Base-by-base conservation (phyloP, 2,329 filamentous ascomycete species). In the Colletotrichum sp. region DNA sequence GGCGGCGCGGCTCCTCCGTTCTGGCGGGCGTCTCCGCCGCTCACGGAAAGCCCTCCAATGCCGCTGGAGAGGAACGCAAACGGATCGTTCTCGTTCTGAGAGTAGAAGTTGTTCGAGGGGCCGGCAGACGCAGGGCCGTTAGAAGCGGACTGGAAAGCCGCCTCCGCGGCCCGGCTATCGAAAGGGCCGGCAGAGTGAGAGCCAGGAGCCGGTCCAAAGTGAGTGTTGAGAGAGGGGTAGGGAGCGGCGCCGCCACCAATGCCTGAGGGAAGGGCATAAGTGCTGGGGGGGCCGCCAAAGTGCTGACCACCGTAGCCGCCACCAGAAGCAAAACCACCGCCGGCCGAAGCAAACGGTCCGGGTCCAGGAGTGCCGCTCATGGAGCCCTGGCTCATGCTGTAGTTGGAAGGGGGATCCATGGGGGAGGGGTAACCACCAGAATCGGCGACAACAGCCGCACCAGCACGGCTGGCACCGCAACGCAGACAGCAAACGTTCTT, bases 401-500 rank as follows among this genome's bases (percentile, higher is more conserved):
- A 98, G 82, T 92, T 93, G 34, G 95, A 94, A 2, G 94, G 92
- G 65, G 94, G 93, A 77, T 98, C 96, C 94, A 98, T 98, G 24
- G 95, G 93, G 13, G 95, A 96, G 16, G 95, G 94, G 86, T 97
- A 98, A 59, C 95, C 95, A 61, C 95, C 95, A 52, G 96, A 96
- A 84, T 99, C 97, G 34, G 96, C 96, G 74, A 99, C 95, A 67
- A 99, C 95, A 18, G 96, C 96, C 75, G 97, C 97, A 78, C 95
- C 95, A 77, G 96, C 96, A 81, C 97, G 95, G 84, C 96, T 98
- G 69, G 96, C 97, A 84, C 97, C 97, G 83, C 97, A 99, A 76
- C 97, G 95, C 78, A 99, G 92, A 86, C 97, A 99, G 86, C 95
- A 98, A 74, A 99, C 96, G 82, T 99, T 99, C 92, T 99, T 99